A percentile compares a stretch with the other conserved stretches of the same genome.
phyloP scores from a whole-genome alignment of 2,329 filamentous ascomycete species.

The Karstenula rhodostoma region DNA sequence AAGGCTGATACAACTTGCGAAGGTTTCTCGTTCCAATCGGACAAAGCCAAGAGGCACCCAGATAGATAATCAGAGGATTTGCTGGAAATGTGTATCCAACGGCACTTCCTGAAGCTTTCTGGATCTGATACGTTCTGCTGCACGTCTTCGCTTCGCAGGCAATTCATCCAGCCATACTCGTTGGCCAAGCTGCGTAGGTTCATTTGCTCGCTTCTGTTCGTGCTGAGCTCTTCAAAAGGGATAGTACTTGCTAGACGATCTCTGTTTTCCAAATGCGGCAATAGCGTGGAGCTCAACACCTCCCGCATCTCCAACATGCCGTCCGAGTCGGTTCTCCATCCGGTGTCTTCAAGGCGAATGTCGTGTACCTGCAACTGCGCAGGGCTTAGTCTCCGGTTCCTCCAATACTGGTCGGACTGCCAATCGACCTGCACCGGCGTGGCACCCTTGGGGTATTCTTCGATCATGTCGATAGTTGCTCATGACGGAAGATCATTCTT shows the following conservation, averaged over 20 bases:
- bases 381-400: conserved; percentile 50
- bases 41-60: conserved; percentile 43
- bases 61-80: conserved; percentile 52
- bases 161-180: conserved; percentile 55
- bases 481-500: neutral
- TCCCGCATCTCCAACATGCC: conserved; percentile 52
- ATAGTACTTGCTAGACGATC: conserved; percentile 30
- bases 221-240: conserved; percentile 29
- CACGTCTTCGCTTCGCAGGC: conserved; percentile 43
- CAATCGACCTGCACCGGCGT: conserved; percentile 41
- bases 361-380: conserved; percentile 52
- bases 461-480: conserved; percentile 13
- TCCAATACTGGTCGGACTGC: conserved; percentile 48
- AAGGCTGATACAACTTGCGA: conserved; percentile 28
- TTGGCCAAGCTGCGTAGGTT: conserved; percentile 44
- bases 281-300: conserved; percentile 42
- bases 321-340: conserved; percentile 38
- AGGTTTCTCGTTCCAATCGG: conserved; percentile 39
- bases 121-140: conserved; percentile 41
- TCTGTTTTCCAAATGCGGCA: conserved; percentile 40
- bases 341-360: conserved; percentile 43
- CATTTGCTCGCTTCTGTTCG: conserved; percentile 48
- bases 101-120: conserved; percentile 41
- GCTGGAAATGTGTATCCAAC: conserved; percentile 55
- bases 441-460: conserved; percentile 29